Evolutionary conservation across 2,329 filamentous ascomycete species (phyloP), one percentile per base, ranked within the genome.

Genomic region (Ophiostoma himal-ulmi): DNA sequence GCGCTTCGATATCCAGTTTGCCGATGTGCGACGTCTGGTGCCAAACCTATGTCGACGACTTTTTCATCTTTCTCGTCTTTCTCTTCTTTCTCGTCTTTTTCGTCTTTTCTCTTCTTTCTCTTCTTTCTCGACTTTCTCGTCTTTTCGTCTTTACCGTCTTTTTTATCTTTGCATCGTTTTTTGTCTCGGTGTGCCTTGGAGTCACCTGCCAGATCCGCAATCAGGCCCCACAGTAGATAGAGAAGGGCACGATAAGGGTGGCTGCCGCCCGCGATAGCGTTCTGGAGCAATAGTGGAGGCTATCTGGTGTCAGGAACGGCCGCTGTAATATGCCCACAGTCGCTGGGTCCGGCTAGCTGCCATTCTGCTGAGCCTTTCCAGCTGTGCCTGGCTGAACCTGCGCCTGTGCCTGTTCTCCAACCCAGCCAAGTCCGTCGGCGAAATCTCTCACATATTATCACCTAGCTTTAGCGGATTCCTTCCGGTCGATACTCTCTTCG

Each of bases 351-450:
- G 44, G 44, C 44, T 48, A 48, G 44, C 44, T 48, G 44, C 44
- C 44, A 48, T 48, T 20, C 57, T 62, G 57, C 57, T 62, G 57
- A n/a, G 60, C 67, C 65, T 67, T 52, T 22, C 52, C 52, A 57
- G 30, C 57, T 64, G 57, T 62, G 22, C 57, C 22, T 62, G 14
- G 6, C 14, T 26, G 22, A 30, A 30, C 30, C 17, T 44, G 39
- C 14, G 11, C 39, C 8, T 60, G 26, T 62, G 22, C 30, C n/a
- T 60, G n/a, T 34, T 62, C n/a, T 26, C 52, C 37, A 6, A 10
- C 11, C 37, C 8, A 39, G 17, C 17, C 44, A 17, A 48, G 44
- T 48, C 44, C 44, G 20, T n/a, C 52, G 52, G n/a, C 52, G 52
- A 57, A 37, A 64, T 37, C 52, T 26, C 57, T 62, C 57, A 62